Evolutionary conservation across 2,329 filamentous ascomycete species (phyloP).

Genomic region (Fragosphaeria purpurea): DNA sequence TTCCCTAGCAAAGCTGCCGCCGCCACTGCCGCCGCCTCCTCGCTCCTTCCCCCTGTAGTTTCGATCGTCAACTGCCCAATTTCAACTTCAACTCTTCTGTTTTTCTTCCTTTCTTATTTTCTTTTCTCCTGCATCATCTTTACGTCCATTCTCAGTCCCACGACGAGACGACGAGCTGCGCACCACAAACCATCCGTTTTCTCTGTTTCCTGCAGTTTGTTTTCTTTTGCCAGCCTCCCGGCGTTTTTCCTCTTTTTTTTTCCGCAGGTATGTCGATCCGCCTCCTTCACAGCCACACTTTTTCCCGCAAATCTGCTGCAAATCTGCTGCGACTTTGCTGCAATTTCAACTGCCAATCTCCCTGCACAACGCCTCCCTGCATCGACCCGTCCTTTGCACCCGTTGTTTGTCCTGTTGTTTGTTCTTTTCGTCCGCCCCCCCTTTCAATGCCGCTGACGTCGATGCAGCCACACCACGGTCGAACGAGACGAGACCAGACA

Average conservation of each 20-base stretch:
- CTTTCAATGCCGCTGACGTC: constrained; percentile 12
- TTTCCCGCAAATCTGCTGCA: not conserved
- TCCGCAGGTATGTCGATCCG: constrained; percentile 4
- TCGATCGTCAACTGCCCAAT: too few species aligned
- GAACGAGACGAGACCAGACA: too few species aligned
- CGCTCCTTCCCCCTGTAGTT: too few species aligned
- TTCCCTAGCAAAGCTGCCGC: too few species aligned
- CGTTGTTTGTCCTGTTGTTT: not conserved
- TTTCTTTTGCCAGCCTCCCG: not conserved
- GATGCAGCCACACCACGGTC: constrained; percentile 6
- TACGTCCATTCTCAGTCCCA: not conserved
- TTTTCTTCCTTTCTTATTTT: not conserved
- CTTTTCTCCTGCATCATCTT: not conserved
- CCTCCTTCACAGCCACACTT: constrained; percentile 4
- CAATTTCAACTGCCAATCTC: not conserved
- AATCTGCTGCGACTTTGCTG: not conserved
- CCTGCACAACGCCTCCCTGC: not conserved
- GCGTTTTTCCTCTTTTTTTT: not conserved
- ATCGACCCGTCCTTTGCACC: too few species aligned
- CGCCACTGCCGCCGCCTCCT: too few species aligned
- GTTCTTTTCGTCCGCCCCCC: not conserved
- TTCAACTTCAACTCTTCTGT: too few species aligned
- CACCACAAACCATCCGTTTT: not conserved
- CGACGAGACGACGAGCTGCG: too few species aligned
- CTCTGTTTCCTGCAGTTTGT: not conserved